Base-by-base conservation (phyloP, 169 alveolate genomes). In the Fabrea salina region DNA sequence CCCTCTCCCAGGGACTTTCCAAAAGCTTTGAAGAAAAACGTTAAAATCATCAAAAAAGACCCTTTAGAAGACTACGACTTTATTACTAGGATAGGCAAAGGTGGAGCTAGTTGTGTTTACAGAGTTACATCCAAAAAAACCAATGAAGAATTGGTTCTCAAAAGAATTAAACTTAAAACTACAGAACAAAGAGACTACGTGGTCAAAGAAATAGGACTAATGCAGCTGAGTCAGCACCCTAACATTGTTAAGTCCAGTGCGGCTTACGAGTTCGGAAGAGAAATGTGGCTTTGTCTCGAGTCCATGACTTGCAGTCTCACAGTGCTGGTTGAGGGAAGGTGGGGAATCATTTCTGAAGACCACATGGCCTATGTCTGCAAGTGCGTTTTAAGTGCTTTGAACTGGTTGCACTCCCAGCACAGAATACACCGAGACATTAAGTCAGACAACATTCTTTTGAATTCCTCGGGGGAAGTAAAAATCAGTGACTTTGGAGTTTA, bases 401-500 rank as follows among this genome's bases (percentile, higher is more conserved):
- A 81, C 76, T 85, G 89, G 43, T 93, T 88, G 74, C 68, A 85
- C 71, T 82, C 56, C 32, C 82, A 78, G 32, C 91, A 92, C 71
- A 75, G 89, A 81, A 85, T 95, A 4, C 98, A 95, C 78, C 78
- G 96, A 74, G 98, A 95, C 82, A 91, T 95, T 25, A 95, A 95
- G 77, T 96, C 96, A 5, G 95, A 88, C 61, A 95, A 95, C 83
- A 82, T 95, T 39, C 80, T 95, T 47, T 71, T 95, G 35, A 86
- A 85, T 61, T 56, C 83, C 47, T 76, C 68, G 39, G 96, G 95
- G 0, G 85, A 79, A 4, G 94, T 92, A 11, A 95, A 95, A 80
- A 75, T 95, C 43, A 89, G 94, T 19, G 98, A 95, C 87, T 95
- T 95, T 57, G 98, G 98, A 27, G 92, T 92, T 59, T 72, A n/a